A percentile compares a stretch with the other conserved stretches of the same genome.
These are phyloP conservation scores for Pisolithus albus DNA, from an alignment of 768 basidiomycete species.

Conservation along the genomic window DNA sequence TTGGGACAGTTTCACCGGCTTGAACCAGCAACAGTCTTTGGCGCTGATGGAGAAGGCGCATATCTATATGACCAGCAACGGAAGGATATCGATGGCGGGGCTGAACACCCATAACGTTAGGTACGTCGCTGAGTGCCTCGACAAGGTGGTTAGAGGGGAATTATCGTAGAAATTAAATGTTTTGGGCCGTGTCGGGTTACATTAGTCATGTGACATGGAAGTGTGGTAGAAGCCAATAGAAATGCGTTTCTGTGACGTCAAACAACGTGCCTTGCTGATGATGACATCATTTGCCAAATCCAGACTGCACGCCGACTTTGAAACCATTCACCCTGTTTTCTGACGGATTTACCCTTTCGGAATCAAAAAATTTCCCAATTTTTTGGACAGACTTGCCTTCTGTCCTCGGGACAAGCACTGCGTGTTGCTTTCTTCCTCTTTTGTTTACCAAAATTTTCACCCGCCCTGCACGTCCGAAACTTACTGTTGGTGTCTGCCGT, in stretches of 20 bases:
- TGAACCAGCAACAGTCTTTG: conserved; percentile 59
- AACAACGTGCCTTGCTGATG: conserved; percentile 9
- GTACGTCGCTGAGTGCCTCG: conserved; percentile 67
- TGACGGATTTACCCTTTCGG: not conserved
- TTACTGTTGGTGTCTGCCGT: not conserved
- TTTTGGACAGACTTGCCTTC: not conserved
- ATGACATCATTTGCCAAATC: conserved; percentile 27
- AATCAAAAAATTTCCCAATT: not conserved
- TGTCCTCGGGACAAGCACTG: not conserved
- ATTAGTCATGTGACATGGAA: conserved; percentile 1
- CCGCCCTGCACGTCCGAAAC: not conserved
- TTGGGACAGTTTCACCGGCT: conserved; percentile 69
- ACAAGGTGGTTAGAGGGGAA: conserved; percentile 54
- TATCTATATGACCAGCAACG: conserved; percentile 81
- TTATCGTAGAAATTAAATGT: conserved; percentile 19
- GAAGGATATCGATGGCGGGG: conserved; percentile 93
- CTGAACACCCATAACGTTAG: conserved; percentile 73
- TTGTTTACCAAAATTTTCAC: not conserved
- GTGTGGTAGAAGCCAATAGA: conserved; percentile 11
- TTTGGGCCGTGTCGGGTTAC: conserved; percentile 1
- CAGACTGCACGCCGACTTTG: conserved; percentile 10
- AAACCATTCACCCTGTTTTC: not conserved
- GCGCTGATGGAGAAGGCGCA: conserved; percentile 66
- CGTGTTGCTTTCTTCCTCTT: not conserved
- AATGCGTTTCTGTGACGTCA: conserved; percentile 20